Evolutionary conservation across 495 filamentous ascomycete species (phyloP).

Genomic region (Aspergillus bertholletiae): DNA sequence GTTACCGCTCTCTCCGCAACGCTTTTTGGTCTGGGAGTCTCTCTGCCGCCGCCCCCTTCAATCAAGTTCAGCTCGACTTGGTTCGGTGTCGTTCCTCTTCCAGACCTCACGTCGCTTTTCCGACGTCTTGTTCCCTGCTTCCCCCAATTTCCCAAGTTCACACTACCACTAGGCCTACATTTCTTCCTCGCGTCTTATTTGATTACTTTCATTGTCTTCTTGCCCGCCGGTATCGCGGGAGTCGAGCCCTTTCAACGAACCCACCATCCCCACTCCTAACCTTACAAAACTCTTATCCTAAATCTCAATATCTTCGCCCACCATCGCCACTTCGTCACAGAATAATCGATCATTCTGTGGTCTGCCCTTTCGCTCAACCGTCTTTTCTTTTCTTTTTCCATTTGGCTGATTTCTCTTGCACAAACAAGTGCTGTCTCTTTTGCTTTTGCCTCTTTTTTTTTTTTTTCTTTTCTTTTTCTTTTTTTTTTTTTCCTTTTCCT

Average conservation of each 20-base stretch:
- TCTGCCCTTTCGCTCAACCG: too few relatives aligned
- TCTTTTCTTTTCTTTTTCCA: too few relatives aligned
- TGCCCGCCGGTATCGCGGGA: conserved; percentile 8
- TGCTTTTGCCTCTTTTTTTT: too few relatives aligned
- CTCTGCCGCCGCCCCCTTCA: conserved; percentile 4
- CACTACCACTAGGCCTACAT: background rate
- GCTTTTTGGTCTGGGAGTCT: background rate
- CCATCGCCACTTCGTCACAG: conserved; percentile 7
- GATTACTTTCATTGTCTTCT: conserved; percentile 16
- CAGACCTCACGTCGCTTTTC: conserved; percentile 3
- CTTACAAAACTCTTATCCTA: conserved; percentile 15
- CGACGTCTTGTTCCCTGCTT: conserved; percentile 1
- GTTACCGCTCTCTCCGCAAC: conserved; percentile 12
- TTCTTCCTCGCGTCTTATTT: conserved; percentile 12
- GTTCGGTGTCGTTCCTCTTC: background rate
- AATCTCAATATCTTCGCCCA: conserved; percentile 18
- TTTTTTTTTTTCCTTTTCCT: background rate
- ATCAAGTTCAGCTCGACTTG: background rate
- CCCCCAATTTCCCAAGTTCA: conserved; percentile 1
- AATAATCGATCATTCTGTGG: conserved; percentile 5
- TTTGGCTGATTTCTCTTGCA: too few relatives aligned
- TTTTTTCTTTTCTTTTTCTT: too few relatives aligned
- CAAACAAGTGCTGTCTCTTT: too few relatives aligned
- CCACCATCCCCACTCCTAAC: conserved; percentile 15
- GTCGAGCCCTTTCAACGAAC: conserved; percentile 14